phyloP scores from a whole-genome alignment of 23 red algal species.

The Gracilaria vermiculophylla region DNA sequence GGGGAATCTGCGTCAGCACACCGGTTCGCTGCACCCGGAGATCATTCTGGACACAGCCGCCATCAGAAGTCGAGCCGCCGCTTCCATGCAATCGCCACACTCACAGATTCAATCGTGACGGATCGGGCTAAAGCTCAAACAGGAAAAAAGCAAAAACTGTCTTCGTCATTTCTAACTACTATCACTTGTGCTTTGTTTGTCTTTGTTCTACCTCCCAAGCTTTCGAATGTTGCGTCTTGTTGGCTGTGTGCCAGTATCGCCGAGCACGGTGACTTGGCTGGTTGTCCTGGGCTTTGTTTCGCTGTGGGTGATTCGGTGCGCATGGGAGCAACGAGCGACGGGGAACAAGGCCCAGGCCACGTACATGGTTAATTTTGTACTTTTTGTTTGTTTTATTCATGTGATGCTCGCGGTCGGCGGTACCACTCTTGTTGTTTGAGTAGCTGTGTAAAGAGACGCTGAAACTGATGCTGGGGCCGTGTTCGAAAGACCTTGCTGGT shows the following conservation, averaged over 20 bases:
- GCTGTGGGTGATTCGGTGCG: no score
- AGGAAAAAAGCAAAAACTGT: not conserved
- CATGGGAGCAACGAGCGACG: no score
- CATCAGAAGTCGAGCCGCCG: not conserved
- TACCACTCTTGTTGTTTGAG: not conserved
- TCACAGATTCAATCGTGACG: conserved; percentile 20
- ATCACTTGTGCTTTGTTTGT: not conserved
- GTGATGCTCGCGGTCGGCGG: not conserved
- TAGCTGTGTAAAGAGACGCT: conserved; percentile 10
- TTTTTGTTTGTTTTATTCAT: not conserved
- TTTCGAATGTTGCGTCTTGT: no score
- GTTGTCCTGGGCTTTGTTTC: no score
- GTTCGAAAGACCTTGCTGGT: no score
- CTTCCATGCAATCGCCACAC: not conserved
- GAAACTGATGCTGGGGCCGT: not conserved
- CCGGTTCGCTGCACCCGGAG: conserved; percentile 55
- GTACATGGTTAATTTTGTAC: no score
- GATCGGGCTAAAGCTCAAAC: not conserved
- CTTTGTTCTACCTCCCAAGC: no score
- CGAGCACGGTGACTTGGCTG: no score
- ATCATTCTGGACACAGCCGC: not conserved
- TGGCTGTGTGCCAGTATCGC: no score
- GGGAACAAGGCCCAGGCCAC: no score
- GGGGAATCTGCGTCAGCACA: conserved; percentile 69
- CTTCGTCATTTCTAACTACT: not conserved